Evolutionary conservation across 108 stramenopile genomes (phyloP).

Genomic region (Seminavis robusta): DNA sequence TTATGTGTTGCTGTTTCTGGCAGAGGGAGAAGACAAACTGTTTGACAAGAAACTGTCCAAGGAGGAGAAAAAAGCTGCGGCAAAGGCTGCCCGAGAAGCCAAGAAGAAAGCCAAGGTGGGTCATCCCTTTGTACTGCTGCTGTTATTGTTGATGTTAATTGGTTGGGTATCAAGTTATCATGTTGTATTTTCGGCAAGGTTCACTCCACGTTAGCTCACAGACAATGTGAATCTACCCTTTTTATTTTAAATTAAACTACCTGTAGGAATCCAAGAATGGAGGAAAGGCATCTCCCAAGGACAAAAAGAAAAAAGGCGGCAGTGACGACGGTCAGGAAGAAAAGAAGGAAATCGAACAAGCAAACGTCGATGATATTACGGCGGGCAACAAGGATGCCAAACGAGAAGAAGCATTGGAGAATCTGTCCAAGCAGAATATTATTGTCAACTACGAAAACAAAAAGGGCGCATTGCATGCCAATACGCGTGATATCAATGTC

Average conservation of each 20-base stretch:
- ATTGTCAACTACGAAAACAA: slow-evolving; percentile 79
- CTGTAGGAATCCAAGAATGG: slow-evolving; percentile 9
- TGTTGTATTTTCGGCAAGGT: slow-evolving; percentile 2
- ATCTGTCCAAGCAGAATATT: slow-evolving; percentile 73
- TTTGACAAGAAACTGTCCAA: slow-evolving; percentile 90
- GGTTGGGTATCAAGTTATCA: neutral
- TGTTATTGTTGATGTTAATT: neutral
- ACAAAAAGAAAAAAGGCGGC: slow-evolving; percentile 30
- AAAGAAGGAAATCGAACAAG: slow-evolving; percentile 41
- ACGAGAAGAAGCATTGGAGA: slow-evolving; percentile 63
- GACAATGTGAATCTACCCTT: too few species aligned
- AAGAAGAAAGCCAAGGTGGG: slow-evolving; percentile 80
- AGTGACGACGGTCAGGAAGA: slow-evolving; percentile 36
- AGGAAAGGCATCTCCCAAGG: slow-evolving; percentile 7
- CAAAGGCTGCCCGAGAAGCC: slow-evolving; percentile 83
- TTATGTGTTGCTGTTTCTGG: too few species aligned
- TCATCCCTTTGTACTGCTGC: too few species aligned
- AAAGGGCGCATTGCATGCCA: slow-evolving; percentile 74
- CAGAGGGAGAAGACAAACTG: slow-evolving; percentile 86
- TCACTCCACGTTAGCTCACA: too few species aligned
- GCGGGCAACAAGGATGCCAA: slow-evolving; percentile 43
- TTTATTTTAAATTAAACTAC: too few species aligned
- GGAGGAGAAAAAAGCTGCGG: slow-evolving; percentile 90
- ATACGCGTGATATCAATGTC: slow-evolving; percentile 96
- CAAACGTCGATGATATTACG: slow-evolving; percentile 9